Conservation (phyloP, 441 rosid genomes). For the Gossypium aridum region DNA sequence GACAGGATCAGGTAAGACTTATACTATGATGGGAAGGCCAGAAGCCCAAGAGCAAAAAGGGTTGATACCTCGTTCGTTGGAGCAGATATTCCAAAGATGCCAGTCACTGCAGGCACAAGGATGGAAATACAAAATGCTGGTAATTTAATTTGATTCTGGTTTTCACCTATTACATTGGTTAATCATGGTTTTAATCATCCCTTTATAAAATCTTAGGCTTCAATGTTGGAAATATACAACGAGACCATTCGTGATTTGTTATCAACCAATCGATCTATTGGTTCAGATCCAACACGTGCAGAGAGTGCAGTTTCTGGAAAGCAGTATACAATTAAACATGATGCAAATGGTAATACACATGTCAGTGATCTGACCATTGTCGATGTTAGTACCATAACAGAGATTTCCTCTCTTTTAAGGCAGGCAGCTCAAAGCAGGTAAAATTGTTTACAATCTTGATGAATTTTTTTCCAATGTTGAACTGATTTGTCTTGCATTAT, state of each 20-base stretch:
- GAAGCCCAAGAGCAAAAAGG: constrained; percentile 68
- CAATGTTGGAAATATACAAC: constrained; percentile 95
- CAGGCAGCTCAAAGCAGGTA: constrained; percentile 97
- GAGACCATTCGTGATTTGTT: constrained; percentile 85
- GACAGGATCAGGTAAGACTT: constrained; percentile 97
- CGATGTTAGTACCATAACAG: constrained; percentile 70
- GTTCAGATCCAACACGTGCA: constrained; percentile 28
- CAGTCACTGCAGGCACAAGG: constrained; percentile 75
- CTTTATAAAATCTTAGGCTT: constrained; percentile 45
- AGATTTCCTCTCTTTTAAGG: constrained; percentile 66
- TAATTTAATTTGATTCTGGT: constrained; percentile 10
- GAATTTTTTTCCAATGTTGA: neutral
- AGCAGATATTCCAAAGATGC: constrained; percentile 81
- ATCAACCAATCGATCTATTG: constrained; percentile 35
- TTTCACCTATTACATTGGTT: neutral
- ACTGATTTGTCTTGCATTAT: neutral
- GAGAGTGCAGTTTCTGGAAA: constrained; percentile 60
- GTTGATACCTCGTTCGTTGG: constrained; percentile 83
- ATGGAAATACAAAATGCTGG: constrained; percentile 98
- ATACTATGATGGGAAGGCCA: constrained; percentile 97
- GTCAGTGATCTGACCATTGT: constrained; percentile 80
- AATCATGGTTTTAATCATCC: constrained; percentile 7
- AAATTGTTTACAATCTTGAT: neutral
- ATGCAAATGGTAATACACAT: constrained; percentile 66
- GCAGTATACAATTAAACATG: constrained; percentile 83